Evolutionary conservation across 768 basidiomycete species (phyloP).

Genomic region (Kwoniella heveanensis): DNA sequence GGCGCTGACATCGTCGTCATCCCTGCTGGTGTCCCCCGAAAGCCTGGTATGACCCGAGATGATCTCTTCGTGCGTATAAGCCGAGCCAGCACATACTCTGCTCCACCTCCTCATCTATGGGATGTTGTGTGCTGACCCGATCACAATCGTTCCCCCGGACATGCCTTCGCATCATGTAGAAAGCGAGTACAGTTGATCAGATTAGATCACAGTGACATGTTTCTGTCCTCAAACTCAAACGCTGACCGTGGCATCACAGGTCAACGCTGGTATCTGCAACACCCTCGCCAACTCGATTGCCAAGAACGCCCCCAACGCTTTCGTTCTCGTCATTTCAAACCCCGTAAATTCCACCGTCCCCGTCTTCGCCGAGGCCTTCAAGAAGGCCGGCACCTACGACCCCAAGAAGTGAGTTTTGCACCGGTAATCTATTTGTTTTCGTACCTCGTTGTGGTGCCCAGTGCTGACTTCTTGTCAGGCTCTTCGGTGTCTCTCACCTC

Average conservation of each 20-base stretch:
- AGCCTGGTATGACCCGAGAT: conserved; percentile 64
- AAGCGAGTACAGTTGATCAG: too few species aligned
- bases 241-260: conserved; percentile 56
- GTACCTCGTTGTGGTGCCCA: background rate
- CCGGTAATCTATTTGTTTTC: too few species aligned
- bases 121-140: conserved; percentile 1
- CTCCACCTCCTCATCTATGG: too few species aligned
- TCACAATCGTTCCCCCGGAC: too few species aligned
- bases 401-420: conserved; percentile 63
- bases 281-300: conserved; percentile 88
- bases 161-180: conserved; percentile 12
- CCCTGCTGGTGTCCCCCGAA: conserved; percentile 98
- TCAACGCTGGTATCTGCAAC: conserved; percentile 95
- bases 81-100: too few species aligned
- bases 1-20: conserved; percentile 92
- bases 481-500: conserved; percentile 97
- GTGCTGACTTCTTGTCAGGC: conserved; percentile 32
- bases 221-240: background rate
- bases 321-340: conserved; percentile 96
- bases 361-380: conserved; percentile 87
- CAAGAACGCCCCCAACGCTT: conserved; percentile 84
- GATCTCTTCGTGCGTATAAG: conserved; percentile 55
- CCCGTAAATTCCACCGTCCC: conserved; percentile 90
- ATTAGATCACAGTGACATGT: too few species aligned
- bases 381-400: conserved; percentile 90